These are phyloP conservation scores for Pontederia crassipes DNA, from an alignment of 176 grass and related monocot genomes.

Conservation along the genomic window DNA sequence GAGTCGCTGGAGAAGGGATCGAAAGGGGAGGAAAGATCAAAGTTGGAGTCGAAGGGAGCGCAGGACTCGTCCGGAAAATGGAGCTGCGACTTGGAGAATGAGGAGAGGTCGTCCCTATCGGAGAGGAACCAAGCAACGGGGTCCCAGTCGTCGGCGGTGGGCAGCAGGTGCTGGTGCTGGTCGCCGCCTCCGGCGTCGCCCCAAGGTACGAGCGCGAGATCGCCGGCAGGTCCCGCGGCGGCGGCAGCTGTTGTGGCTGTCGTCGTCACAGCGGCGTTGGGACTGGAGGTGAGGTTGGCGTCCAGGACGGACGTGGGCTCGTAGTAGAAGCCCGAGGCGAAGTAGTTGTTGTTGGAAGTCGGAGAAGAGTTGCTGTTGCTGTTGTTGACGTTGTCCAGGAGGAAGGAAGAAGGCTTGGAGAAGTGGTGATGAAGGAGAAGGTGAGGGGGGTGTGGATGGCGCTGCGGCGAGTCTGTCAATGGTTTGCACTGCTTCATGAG, in stretches of 20 bases:
- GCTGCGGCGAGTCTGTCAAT: too few relatives aligned
- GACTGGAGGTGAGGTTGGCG: slow-evolving; percentile 42
- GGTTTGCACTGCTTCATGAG: too few relatives aligned
- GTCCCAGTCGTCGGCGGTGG: slow-evolving; percentile 37
- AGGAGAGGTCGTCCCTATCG: slow-evolving; percentile 25
- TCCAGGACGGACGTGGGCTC: slow-evolving; percentile 57
- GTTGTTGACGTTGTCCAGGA: neutral
- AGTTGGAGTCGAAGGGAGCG: slow-evolving; percentile 24
- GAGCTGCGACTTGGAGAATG: slow-evolving; percentile 11
- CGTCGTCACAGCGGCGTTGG: slow-evolving; percentile 15
- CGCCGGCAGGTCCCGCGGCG: too few relatives aligned
- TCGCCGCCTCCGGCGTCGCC: neutral
- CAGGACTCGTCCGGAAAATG: slow-evolving; percentile 12
- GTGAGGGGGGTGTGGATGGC: too few relatives aligned
- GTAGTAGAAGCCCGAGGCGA: slow-evolving; percentile 23
- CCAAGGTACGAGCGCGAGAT: slow-evolving; percentile 2
- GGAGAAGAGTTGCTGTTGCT: neutral
- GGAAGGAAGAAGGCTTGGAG: too few relatives aligned
- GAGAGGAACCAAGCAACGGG: slow-evolving; percentile 32
- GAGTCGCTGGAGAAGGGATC: neutral
- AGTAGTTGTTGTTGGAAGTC: slow-evolving; percentile 16
- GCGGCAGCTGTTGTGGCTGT: neutral
- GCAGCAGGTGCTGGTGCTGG: slow-evolving; percentile 4
- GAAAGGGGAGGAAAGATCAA: slow-evolving; percentile 18
- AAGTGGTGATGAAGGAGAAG: too few relatives aligned